A percentile compares a stretch with the other conserved stretches of the same genome.
phyloP scores from a whole-genome alignment of 1,139 yeast species.

The Blastobotrys arbuscula region DNA sequence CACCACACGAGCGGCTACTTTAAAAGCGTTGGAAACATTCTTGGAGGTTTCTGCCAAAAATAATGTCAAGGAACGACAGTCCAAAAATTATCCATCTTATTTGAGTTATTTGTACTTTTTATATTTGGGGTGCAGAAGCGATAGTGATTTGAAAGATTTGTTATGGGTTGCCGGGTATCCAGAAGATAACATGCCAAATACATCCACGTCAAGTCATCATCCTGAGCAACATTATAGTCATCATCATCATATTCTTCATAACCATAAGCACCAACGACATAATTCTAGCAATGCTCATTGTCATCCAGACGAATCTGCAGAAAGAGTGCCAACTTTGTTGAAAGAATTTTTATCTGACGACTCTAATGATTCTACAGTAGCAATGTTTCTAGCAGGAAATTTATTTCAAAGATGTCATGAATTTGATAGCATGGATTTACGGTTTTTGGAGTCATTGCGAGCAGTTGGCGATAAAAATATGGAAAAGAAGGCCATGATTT shows the following conservation, averaged over 20 bases:
- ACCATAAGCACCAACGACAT: background rate
- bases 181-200: conserved; percentile 20
- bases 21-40: conserved; percentile 46
- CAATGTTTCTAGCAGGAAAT: conserved; percentile 49
- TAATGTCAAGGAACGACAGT: conserved; percentile 18
- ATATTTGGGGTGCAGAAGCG: conserved; percentile 47
- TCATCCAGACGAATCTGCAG: conserved; percentile 21
- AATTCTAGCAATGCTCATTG: conserved; percentile 16
- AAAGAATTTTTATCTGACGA: conserved; percentile 46
- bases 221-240: background rate
- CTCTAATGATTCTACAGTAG: conserved; percentile 39
- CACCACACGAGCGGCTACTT: conserved; percentile 52
- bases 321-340: conserved; percentile 45
- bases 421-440: conserved; percentile 47
- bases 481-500: conserved; percentile 24
- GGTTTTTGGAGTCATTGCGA: conserved; percentile 49
- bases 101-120: conserved; percentile 50
- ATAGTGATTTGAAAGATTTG: conserved; percentile 42
- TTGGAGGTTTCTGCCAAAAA: conserved; percentile 45
- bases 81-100: conserved; percentile 21
- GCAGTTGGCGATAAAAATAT: conserved; percentile 34
- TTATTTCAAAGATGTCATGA: conserved; percentile 47
- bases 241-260: background rate
- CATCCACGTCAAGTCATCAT: background rate
- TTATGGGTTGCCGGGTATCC: conserved; percentile 45